A percentile compares a stretch with the other conserved stretches of the same genome.
Conservation (phyloP, 441 rosid genomes). For the Mallotus repandus region DNA sequence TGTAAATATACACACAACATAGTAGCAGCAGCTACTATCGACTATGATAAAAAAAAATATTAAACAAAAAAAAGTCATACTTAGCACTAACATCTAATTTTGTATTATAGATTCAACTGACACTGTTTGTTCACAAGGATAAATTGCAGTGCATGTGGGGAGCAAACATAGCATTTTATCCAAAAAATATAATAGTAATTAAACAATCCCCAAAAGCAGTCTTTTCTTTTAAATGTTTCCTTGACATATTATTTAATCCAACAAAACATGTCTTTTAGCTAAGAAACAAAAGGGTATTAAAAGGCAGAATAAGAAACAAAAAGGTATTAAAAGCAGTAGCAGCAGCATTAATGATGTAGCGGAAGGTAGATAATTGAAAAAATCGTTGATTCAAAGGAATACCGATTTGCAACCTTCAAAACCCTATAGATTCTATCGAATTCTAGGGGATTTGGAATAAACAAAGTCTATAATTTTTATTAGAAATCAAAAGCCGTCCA, state of each 20-base stretch:
- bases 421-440: too few species aligned
- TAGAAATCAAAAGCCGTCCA: too few species aligned
- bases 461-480: too few species aligned
- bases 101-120: constrained; percentile 23
- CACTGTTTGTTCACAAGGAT: constrained; percentile 29
- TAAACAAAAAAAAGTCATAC: background rate
- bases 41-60: background rate
- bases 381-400: too few species aligned
- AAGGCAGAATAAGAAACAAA: constrained; percentile 10
- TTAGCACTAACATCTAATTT: constrained; percentile 16
- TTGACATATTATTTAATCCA: constrained; percentile 13
- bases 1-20: constrained; percentile 24
- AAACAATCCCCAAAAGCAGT: constrained; percentile 25
- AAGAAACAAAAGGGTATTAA: too few species aligned
- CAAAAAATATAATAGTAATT: constrained; percentile 17
- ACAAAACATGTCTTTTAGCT: constrained; percentile 14
- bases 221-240: constrained; percentile 12
- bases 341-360: too few species aligned
- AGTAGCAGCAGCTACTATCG: constrained; percentile 17
- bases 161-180: constrained; percentile 26
- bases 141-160: constrained; percentile 25
- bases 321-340: too few species aligned
- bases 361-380: too few species aligned
- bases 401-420: too few species aligned
- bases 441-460: too few species aligned